Base-by-base conservation (phyloP, 768 basidiomycete genomes). In the Crepidotus variabilis region DNA sequence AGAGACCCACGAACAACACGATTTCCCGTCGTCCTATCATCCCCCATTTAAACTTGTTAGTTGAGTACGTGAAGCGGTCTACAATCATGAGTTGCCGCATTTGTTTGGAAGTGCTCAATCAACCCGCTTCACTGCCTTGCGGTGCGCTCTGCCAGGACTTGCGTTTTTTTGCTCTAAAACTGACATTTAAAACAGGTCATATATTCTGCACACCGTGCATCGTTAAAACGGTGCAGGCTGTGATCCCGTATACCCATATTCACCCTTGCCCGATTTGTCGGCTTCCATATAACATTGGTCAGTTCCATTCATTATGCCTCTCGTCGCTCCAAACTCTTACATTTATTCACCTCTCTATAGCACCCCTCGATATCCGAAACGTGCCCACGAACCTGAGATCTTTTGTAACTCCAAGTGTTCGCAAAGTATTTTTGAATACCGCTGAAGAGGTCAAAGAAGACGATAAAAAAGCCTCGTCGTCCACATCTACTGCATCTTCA, bases 161-260 rank as follows among this genome's bases (percentile, higher is more conserved):
- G 43, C 43, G 34, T 18, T 39, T 18, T 39, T 52, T 21, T 16
- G 28, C 14, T 53, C 51, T 47, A 54, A 10, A 28, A 28, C 43
- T 54, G 33, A 28, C 28, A 28, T 28, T 3, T 28, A 28, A 28
- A 4, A 16, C 46, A 73, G 87, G 87, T 13, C 86, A 88, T 61
- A 71, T 88, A 39, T 87, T 86, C 65, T 88, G 87, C 67, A 74
- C 77, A 53, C 74, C 77, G 47, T 88, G 87, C 60, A 75, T 88
- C 34, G 67, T 75, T n/a, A 73, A 72, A 49, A 71, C 78, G 6
- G 73, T 84, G 11, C 73, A 78, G 54, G 73, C 78, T n/a, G 70
- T 79, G 14, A 76, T 74, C 45, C 75, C 80, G 1, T 75, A 72
- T 54, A 73, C 75, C 51, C 73, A 71, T 54, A 71, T 75, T 34